A percentile compares a stretch with the other conserved stretches of the same genome.
Conservation (phyloP, 2,329 filamentous ascomycete species). For the Hymenoscyphus fraxineus region DNA sequence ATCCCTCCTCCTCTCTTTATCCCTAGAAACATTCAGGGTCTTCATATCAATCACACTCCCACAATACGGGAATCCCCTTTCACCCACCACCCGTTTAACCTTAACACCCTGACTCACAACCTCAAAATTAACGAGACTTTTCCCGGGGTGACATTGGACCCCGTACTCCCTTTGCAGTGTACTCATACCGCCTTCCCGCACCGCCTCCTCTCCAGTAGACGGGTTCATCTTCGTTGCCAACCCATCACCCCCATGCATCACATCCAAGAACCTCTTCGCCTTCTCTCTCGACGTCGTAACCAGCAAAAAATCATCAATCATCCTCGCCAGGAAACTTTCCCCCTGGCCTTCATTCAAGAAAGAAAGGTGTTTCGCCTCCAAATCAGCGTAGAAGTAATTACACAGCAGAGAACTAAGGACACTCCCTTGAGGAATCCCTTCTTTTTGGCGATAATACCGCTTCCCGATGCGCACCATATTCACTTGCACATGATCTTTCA, state of each 20-base stretch:
- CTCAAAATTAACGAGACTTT: constrained; percentile 84
- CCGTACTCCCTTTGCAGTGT: constrained; percentile 57
- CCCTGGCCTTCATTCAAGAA: constrained; percentile 58
- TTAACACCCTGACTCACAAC: constrained; percentile 50
- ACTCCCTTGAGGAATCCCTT: constrained; percentile 90
- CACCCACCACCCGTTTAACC: constrained; percentile 47
- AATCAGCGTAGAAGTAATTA: constrained; percentile 91
- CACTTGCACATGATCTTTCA: constrained; percentile 74
- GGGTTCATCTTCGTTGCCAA: too few species aligned
- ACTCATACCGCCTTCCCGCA: constrained; percentile 28
- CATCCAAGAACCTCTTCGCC: constrained; percentile 67
- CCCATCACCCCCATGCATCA: constrained; percentile 73
- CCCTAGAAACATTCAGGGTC: constrained; percentile 72
- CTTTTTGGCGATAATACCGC: constrained; percentile 80
- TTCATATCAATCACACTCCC: constrained; percentile 71
- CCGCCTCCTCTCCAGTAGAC: too few species aligned
- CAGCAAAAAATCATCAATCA: constrained; percentile 91
- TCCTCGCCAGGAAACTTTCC: constrained; percentile 67
- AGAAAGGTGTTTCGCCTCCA: constrained; percentile 65
- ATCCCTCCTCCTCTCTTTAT: constrained; percentile 51
- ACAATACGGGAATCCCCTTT: constrained; percentile 74
- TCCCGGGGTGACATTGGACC: constrained; percentile 69
- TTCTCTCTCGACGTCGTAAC: constrained; percentile 68
- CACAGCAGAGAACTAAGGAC: constrained; percentile 82
- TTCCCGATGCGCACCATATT: constrained; percentile 89